Evolutionary conservation across 139 green algal genomes (phyloP), one percentile per base, ranked within the genome.

Genomic region (Zygnema circumcarinatum): DNA sequence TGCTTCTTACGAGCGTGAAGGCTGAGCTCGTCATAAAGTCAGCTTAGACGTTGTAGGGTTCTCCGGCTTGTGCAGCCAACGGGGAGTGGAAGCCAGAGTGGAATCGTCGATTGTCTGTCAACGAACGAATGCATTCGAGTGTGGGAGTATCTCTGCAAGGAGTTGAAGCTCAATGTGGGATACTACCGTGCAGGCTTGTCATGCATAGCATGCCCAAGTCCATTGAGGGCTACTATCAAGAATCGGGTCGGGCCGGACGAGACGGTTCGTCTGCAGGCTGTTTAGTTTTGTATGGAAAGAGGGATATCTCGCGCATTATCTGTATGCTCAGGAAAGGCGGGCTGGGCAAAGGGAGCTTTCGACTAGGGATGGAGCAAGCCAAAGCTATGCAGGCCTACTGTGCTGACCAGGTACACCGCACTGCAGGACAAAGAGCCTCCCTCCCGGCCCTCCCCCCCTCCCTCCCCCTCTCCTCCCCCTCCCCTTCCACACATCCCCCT

Each of bases 31-130:
- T n/a, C n/a, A n/a, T n/a, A n/a, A n/a, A n/a, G n/a, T n/a, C n/a
- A n/a, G n/a, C n/a, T n/a, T n/a, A n/a, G n/a, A n/a, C n/a, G n/a
- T n/a, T n/a, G n/a, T n/a, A n/a, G n/a, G n/a, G n/a, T n/a, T n/a
- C n/a, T n/a, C n/a, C n/a, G n/a, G n/a, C n/a, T n/a, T n/a, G n/a
- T 33, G 33, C 85, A 88, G 74, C 53, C 86, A 91, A 7, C 96
- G 94, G 94, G 95, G 95, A 3, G n/a, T n/a, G n/a, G n/a, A n/a
- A 93, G 96, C 41, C 78, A 91, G 1, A 94, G 89, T 0, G 96
- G 96, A 81, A 98, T 98, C 54, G 94, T 98, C 52, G 98, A 98
- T 92, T 96, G 93, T 89, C 87, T 98, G 33, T 95, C 93, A 0
- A 89, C 94, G 40, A 92, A 93, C 31, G 91, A 96, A 52, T 78